Conservation (phyloP, 1,284 basidiomycete species). For the Trichosporon sp. region DNA sequence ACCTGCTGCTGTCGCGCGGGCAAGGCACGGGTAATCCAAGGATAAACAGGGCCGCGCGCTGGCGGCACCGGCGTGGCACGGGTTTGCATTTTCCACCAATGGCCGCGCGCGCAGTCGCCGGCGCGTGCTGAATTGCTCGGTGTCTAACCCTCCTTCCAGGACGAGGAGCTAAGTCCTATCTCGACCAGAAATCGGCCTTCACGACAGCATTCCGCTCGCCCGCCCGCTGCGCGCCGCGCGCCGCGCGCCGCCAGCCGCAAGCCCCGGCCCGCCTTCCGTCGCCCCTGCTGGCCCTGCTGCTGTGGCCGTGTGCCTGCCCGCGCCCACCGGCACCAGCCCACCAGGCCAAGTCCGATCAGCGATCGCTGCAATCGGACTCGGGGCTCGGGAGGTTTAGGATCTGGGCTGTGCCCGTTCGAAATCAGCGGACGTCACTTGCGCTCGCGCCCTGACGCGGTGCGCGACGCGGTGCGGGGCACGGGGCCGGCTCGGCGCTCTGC, state of each 20-base stretch:
- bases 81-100: constrained; percentile 1
- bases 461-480: not conserved
- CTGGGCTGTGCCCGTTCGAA: not conserved
- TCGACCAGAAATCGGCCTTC: not conserved
- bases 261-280: not conserved
- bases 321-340: not conserved
- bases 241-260: too few relatives aligned
- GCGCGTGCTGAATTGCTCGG: not conserved
- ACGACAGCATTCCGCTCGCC: not conserved
- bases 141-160: not conserved
- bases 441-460: not conserved
- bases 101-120: not conserved
- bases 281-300: not conserved
- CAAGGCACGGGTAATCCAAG: not conserved
- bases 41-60: not conserved
- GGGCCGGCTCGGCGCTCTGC: not conserved
- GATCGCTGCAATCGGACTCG: not conserved
- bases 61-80: not conserved
- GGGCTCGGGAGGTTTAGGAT: constrained; percentile 1
- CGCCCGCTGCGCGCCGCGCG: too few relatives aligned
- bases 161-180: not conserved
- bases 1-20: not conserved
- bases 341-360: not conserved
- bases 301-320: not conserved
- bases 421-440: not conserved